Percentiles rank a stretch among this genome's conserved stretches.
Conservation (phyloP, 1,284 basidiomycete species). For the Takashimella koratensis region DNA sequence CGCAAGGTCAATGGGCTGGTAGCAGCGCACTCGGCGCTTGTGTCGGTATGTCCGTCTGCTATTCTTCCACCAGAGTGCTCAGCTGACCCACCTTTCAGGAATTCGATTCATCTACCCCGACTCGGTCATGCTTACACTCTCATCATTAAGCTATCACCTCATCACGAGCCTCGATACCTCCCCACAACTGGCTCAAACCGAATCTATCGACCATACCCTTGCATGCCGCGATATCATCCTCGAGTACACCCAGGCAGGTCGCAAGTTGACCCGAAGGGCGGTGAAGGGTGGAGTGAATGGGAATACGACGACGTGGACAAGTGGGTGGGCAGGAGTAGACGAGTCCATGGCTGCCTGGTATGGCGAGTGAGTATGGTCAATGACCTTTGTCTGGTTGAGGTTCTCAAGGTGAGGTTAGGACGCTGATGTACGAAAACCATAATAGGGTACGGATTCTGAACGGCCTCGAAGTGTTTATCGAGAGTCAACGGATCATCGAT, state of each 20-base stretch:
- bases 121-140: slow-evolving; percentile 27
- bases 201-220: slow-evolving; percentile 24
- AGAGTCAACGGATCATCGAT: slow-evolving; percentile 27
- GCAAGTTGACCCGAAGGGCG: not conserved
- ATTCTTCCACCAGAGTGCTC: not conserved
- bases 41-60: slow-evolving; percentile 27
- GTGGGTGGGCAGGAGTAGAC: slow-evolving; percentile 22
- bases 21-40: slow-evolving; percentile 30
- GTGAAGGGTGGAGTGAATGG: not conserved
- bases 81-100: slow-evolving; percentile 15
- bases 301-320: slow-evolving; percentile 21
- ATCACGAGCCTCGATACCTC: slow-evolving; percentile 22
- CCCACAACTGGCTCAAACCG: slow-evolving; percentile 22
- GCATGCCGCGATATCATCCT: slow-evolving; percentile 32
- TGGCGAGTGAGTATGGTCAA: slow-evolving; percentile 29
- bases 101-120: slow-evolving; percentile 20
- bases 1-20: slow-evolving; percentile 43
- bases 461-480: slow-evolving; percentile 33
- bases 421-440: not conserved
- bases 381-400: not conserved
- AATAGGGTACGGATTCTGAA: slow-evolving; percentile 22
- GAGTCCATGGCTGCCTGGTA: slow-evolving; percentile 23
- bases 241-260: slow-evolving; percentile 13
- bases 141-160: slow-evolving; percentile 34
- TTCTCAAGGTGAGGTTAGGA: not conserved